Base-by-base conservation (phyloP, 176 grass and related monocot species). In the Aegilops sharonensis region DNA sequence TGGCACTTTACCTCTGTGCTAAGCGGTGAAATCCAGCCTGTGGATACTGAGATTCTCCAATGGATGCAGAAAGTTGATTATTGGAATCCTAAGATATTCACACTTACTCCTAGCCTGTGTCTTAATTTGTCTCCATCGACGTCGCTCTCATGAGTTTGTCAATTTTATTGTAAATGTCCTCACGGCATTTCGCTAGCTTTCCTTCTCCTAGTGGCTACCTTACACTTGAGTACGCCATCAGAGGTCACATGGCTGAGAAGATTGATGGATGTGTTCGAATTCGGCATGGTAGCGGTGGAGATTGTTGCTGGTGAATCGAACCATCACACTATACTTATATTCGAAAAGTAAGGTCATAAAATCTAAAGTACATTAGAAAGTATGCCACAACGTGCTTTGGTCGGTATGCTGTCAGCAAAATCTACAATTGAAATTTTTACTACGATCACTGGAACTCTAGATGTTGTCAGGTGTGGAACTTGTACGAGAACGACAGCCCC, bases 61-160 rank as follows among this genome's bases (percentile, higher is more conserved):
- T 98, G 93, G 96, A 94, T 95, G 79, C 90, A 92, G 24, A 98
- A 88, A 86, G 88, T 95, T 67, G 93, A 98, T 81, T 72, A 48
- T 68, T 98, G 93, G 96, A 91, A 92, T 72, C 91, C 96, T 11
- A 94, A 89, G 14, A 11, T 52, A 14, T 52, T 6, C 88, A 98
- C 96, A 14, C 86, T 95, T 43, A 45, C 42, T 45, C 42, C 42
- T 0, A 45, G 42, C 11, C 11, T 12, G 11, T 45, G 42, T 45
- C 42, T 45, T 45, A 45, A 45, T 45, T 45, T 45, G 3, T 79
- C 90, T 9, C 89, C 45, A 64, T 45, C 48, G 15, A 54, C 5
- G 5, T 70, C 1, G 2, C 9, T 17, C 35, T 24, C 23, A 18
- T 78, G 25, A 64, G 10, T 24, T 24, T 71, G 43, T 13, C 24